Evolutionary conservation across 352 stramenopile genomes (phyloP), one percentile per base, ranked within the genome.

Genomic region (Globisporangium acanthophoron): DNA sequence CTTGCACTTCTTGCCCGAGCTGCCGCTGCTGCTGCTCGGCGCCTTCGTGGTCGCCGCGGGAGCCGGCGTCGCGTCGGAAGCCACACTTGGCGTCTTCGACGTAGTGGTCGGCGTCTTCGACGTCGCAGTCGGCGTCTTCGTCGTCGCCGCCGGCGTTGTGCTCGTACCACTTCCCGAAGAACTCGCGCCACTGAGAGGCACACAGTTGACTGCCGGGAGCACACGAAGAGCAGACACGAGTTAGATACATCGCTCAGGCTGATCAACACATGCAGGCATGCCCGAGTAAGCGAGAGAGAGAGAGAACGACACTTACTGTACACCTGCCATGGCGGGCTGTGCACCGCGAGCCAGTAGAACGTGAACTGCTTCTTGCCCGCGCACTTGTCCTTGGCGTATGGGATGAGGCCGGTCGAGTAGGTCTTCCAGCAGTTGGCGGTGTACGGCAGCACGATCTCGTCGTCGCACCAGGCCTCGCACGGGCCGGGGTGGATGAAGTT

Each of bases 281-380:
- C 33, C 6, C 33, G 33, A 12, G 33, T 11, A 37, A 27, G 24
- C 24, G 33, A 37, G 33, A 2, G 33, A 37, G 33, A 2, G 33
- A 37, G 33, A 37, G 33, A 37, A 5, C 8, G 8, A 16, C n/a
- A 58, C 33, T 58, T 50, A 21, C 29, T 62, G 55, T 66, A 66
- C 5, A 66, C 54, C n/a, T 66, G 61, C 54, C 54, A 66, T 37
- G 54, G 43, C 27, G 54, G 44, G 11, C 33, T 40, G 49, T 66
- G 54, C 40, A 64, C 18, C 24, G 55, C 56, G 31, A 64, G 40
- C 61, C 61, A 67, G 40, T 64, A 52, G 55, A 67, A 64, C 29
- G 49, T 55, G 39, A 67, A 43, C n/a, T 47, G 56, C n/a, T 56
- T 57, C 46, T 62, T 57, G 33, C 62, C 62, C 2, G 43, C 31